phyloP scores from a whole-genome alignment of 768 basidiomycete species.

The Russula brevipes region DNA sequence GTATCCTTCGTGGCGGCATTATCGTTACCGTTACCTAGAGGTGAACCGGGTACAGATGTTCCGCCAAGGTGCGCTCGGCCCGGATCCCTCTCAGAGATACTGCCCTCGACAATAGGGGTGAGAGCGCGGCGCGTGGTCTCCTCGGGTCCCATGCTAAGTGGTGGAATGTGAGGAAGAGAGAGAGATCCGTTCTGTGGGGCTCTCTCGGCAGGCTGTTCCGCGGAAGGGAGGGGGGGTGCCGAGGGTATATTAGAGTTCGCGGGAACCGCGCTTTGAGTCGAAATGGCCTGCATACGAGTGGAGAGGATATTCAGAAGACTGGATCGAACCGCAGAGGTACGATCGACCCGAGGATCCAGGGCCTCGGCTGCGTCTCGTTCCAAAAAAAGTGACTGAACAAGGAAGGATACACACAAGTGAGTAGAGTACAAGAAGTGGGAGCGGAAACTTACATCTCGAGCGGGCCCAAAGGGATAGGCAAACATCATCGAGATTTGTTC shows the following conservation, averaged over 20 bases:
- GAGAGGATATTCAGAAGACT: conserved; percentile 56
- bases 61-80: background rate
- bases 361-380: conserved; percentile 76
- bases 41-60: background rate
- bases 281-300: conserved; percentile 52
- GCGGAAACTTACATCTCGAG: conserved; percentile 62
- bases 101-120: conserved; percentile 62
- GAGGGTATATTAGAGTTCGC: conserved; percentile 1
- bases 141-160: conserved; percentile 42
- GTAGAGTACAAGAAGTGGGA: background rate
- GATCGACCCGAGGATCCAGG: conserved; percentile 72
- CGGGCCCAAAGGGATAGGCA: conserved; percentile 83
- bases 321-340: conserved; percentile 63
- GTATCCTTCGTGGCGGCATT: background rate
- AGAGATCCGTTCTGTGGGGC: background rate
- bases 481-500: conserved; percentile 85
- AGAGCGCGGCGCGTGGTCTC: conserved; percentile 10
- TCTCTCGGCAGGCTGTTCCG: background rate
- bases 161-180: conserved; percentile 51
- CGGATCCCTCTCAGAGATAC: conserved; percentile 27
- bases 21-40: background rate
- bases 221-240: conserved; percentile 19
- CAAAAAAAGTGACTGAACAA: conserved; percentile 70
- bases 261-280: conserved; percentile 21
- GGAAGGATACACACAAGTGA: background rate